Evolutionary conservation across 169 alveolate species (phyloP), one percentile per base, ranked within the genome.

Genomic region (Eimeria maxima): DNA sequence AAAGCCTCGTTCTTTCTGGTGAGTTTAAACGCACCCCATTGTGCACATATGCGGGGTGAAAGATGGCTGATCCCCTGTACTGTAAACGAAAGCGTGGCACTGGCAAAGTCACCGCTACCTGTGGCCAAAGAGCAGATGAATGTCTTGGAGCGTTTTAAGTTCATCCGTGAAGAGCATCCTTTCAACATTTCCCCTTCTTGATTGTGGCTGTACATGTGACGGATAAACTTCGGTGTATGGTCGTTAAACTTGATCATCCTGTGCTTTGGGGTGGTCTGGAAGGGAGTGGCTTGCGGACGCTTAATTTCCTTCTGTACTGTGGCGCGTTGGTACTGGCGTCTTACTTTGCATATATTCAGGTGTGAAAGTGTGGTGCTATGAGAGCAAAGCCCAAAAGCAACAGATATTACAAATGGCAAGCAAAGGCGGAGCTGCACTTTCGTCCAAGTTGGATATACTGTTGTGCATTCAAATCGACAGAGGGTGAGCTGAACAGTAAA

Each of bases 291-390:
- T 33, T 33, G 38, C 38, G 38, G 38, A 33, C 38, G 38, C 38
- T 33, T 33, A 33, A 33, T 33, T 33, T 33, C 38, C 38, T 33
- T 33, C 38, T 42, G 11, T 3, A 27, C 27, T 0, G 5, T 29
- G n/a, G 78, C 18, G 92, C 18, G 4, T 53, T 33, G 55, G n/a
- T 10, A 11, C 29, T 29, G 73, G 53, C 13, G 53, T 27, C 3
- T 22, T 57, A 38, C 3, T 20, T 42, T 76, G 86, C 47, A 73
- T 78, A 88, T 29, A 33, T 38, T 63, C 88, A 94, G 96, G 96
- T 13, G 96, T 94, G 80, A 81, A 50, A 81, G 81, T 69, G 22
- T 94, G 96, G 96, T 94, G 96, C 96, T 94, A 83, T 90, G 96
- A 94, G 88, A 83, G 83, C 83, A 57, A 47, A 69, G 50, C 80